Base-by-base conservation (phyloP, 352 stramenopile genomes). In the Phytophthora multivora region DNA sequence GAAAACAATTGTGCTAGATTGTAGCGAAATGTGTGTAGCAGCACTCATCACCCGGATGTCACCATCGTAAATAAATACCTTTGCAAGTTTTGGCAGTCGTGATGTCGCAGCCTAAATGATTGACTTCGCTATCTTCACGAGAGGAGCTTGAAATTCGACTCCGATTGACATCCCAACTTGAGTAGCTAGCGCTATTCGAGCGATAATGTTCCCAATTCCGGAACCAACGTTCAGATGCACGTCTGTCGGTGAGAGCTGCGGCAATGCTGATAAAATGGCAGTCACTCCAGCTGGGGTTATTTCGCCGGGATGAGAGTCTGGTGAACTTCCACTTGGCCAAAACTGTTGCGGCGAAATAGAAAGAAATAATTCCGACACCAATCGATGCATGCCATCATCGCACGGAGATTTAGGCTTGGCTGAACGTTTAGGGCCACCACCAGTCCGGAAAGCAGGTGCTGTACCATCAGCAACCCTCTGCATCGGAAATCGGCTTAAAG, bases 211-310 rank as follows among this genome's bases (percentile, higher is more conserved):
- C 6, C 43, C 43, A 28, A 51, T 39, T 6, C 25, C 43, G 16
- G 43, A 51, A 13, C 43, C 43, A 51, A 51, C 23, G 39, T 51
- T 26, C 3, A 51, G 43, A 51, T 39, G 39, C 12, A 51, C 19
- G 13, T 51, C 26, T 9, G 43, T 38, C 11, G 23, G 10, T 15
- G n/a, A 25, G 13, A 51, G 26, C 16, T 6, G 15, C 5, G 43
- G 43, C 7, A 39, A 15, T 38, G 25, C 43, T 5, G 13, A 39
- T 10, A 47, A 21, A 11, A 47, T 18, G 2, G 40, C 40, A 6
- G 40, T 47, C 16, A 43, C 46, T 9, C 46, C 46, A 40, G 5
- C 4, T 4, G 11, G 5, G 28, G 46, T 16, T 31, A 52, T 10
- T 12, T 52, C 46, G 30, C 46, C 46, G 16, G 46, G 0, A n/a